Evolutionary conservation across 202 grass and related monocot genomes (phyloP).

Genomic region (Cymbopogon flexuosus): DNA sequence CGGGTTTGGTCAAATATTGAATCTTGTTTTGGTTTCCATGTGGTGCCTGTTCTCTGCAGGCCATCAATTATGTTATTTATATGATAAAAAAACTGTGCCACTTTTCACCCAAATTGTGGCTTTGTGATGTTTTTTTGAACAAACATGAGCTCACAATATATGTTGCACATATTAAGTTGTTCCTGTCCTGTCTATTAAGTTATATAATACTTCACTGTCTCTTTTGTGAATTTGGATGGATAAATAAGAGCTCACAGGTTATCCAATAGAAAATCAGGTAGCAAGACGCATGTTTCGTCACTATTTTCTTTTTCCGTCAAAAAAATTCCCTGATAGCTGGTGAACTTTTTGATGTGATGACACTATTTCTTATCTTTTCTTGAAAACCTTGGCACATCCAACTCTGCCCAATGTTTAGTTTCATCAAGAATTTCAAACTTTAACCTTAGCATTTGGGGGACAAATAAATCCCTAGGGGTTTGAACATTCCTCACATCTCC

Average conservation of each 20-base stretch:
- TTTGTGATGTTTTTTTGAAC: neutral
- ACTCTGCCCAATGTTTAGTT: neutral
- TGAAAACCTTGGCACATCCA: neutral
- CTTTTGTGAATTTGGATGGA: slow-evolving; percentile 1
- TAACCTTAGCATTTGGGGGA: slow-evolving; percentile 1
- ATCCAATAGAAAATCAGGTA: neutral
- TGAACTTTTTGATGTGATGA: neutral
- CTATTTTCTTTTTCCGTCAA: neutral
- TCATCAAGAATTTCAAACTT: neutral
- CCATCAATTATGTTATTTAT: neutral
- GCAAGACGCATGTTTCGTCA: neutral
- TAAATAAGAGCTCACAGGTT: neutral
- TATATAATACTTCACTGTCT: slow-evolving; percentile 11
- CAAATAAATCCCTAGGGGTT: neutral
- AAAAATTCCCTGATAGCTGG: neutral
- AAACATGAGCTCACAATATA: neutral
- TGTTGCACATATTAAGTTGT: neutral
- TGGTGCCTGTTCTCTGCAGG: neutral
- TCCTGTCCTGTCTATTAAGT: neutral
- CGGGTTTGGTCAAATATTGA: neutral
- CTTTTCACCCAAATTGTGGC: neutral
- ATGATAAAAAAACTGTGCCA: slow-evolving; percentile 10
- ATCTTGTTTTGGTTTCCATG: slow-evolving; percentile 16
- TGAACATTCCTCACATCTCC: neutral
- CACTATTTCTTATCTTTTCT: neutral